A percentile compares a stretch with the other conserved stretches of the same genome.
phyloP scores from a whole-genome alignment of 2,329 filamentous ascomycete genomes.

The Fusarium nygamai region DNA sequence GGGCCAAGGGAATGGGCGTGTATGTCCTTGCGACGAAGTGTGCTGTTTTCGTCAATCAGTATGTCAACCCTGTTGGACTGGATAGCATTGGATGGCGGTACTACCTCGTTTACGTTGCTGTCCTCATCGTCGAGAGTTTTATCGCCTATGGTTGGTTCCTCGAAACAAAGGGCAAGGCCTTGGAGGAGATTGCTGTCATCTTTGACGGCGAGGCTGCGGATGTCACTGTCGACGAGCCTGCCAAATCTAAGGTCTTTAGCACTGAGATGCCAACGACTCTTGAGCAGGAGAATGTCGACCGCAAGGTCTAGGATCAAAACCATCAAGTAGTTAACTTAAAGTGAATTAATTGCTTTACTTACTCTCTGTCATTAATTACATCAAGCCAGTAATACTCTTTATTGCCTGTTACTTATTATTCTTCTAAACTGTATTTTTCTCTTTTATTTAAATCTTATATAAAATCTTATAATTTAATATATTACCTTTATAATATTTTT shows the following conservation, averaged over 20 bases:
- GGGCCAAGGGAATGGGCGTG: slow-evolving; percentile 59
- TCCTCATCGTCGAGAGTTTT: slow-evolving; percentile 59
- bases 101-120: slow-evolving; percentile 66
- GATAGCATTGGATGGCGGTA: slow-evolving; percentile 62
- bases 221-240: neutral
- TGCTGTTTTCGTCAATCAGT: slow-evolving; percentile 46
- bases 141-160: slow-evolving; percentile 55
- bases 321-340: neutral
- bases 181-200: slow-evolving; percentile 68
- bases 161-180: slow-evolving; percentile 58
- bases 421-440: no score
- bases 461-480: no score
- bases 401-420: neutral
- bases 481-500: no score
- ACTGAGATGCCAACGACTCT: neutral
- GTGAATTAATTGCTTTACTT: neutral
- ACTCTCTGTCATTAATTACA: neutral
- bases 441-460: no score
- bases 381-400: neutral
- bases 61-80: slow-evolving; percentile 63
- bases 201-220: slow-evolving; percentile 48
- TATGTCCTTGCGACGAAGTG: slow-evolving; percentile 44
- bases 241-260: neutral
- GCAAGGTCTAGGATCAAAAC: neutral
- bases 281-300: neutral